These are phyloP conservation scores for Myriosclerotinia curreyana DNA, from an alignment of 2,329 filamentous ascomycete genomes.

Conservation along the genomic window DNA sequence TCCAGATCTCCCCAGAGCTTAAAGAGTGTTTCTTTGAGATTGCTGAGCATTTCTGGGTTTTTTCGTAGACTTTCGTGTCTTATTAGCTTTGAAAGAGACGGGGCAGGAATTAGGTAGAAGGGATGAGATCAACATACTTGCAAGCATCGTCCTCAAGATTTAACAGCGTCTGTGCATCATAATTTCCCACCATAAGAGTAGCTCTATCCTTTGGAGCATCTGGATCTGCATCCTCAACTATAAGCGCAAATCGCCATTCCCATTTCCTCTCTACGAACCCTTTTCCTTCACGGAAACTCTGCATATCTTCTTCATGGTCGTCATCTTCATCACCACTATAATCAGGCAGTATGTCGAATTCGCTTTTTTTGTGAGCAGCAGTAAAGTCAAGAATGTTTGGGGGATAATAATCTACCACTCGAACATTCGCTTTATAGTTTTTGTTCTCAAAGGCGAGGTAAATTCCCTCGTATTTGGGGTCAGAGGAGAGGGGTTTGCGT, in stretches of 20 bases:
- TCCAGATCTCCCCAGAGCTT: slow-evolving; percentile 83
- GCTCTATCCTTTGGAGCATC: slow-evolving; percentile 47
- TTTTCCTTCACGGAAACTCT: slow-evolving; percentile 28
- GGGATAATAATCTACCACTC: slow-evolving; percentile 82
- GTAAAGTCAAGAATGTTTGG: slow-evolving; percentile 69
- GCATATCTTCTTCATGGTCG: slow-evolving; percentile 32
- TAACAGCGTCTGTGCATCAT: slow-evolving; percentile 55
- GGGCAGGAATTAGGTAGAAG: not conserved
- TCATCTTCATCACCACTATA: slow-evolving; percentile 36
- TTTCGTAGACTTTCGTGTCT: slow-evolving; percentile 50
- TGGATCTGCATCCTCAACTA: slow-evolving; percentile 66
- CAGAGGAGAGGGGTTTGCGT: slow-evolving; percentile 1
- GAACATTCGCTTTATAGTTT: slow-evolving; percentile 66
- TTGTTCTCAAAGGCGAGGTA: slow-evolving; percentile 70
- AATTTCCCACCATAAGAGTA: slow-evolving; percentile 66
- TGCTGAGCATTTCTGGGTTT: slow-evolving; percentile 48
- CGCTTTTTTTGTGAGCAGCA: slow-evolving; percentile 44
- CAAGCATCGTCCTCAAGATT: slow-evolving; percentile 47
- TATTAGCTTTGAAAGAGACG: not conserved
- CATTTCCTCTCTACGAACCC: slow-evolving; percentile 46
- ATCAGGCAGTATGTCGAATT: slow-evolving; percentile 52
- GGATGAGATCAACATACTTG: slow-evolving; percentile 46
- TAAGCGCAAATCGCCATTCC: slow-evolving; percentile 82
- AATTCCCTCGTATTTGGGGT: slow-evolving; percentile 33
- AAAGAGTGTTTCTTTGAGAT: slow-evolving; percentile 68